Base-by-base conservation (phyloP, 2,329 filamentous ascomycete genomes). In the Lachnellula suecica region DNA sequence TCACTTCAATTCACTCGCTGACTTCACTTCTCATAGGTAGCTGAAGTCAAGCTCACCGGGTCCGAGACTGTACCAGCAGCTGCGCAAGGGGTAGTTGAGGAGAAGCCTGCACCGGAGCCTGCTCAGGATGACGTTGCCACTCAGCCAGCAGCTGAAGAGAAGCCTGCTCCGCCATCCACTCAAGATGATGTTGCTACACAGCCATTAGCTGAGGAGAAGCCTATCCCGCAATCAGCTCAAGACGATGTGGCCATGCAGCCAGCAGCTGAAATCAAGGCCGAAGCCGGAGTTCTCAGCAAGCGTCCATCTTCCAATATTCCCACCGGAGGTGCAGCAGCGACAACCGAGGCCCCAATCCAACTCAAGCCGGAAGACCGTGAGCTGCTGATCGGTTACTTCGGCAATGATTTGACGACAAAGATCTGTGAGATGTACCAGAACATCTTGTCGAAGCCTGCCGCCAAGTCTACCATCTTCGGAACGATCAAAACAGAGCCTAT, bases 341-440 rank as follows among this genome's bases (percentile, higher is more conserved):
- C 38, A n/a, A 22, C 19, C 43, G 46, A 25, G 15, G 13, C 17
- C 29, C 27, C 27, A 5, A 34, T 47, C 15, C 19, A 24, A 43
- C 56, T 77, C n/a, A 67, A 69, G 10, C 66, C 72, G 13, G 73
- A 76, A 44, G 78, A 81, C 55, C 68, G 70, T 25, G 59, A 69
- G 4, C 60, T 72, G 22, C 66, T 82, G 17, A 65, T 66, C 20
- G 66, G 68, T 19, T 71, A 72, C 51, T 83, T 88, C 57, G 81
- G 81, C 37, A 68, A 72, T 20, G 69, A 76, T 2, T 71, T 74
- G 4, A 75, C 76, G 0, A 65, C 71, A 4, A 69, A 75, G 38
- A 79, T 88, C 20, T 54, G 85, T 6, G 66, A 72, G 9, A 74
- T 89, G 19, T 78, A 87, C 59, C 67, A 74, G 31, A 74, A 74